Evolutionary conservation across 1,284 basidiomycete species (phyloP).

Genomic region (Salmacisia buchloeana): DNA sequence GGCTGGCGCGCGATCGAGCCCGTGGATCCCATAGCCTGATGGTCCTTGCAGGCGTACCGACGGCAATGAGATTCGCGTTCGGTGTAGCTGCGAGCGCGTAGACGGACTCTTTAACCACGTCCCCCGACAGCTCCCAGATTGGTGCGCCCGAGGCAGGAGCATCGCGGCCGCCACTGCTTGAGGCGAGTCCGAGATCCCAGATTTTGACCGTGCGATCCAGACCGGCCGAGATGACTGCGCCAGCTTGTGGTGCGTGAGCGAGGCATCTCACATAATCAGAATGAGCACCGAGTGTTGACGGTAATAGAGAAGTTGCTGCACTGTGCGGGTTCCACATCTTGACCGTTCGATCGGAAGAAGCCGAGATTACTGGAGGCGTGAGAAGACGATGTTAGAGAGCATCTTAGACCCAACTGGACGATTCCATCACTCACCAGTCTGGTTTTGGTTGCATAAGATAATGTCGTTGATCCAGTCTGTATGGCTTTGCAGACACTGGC

Average conservation of each 20-base stretch:
- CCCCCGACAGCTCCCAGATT: slow-evolving; percentile 30
- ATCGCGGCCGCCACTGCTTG: neutral
- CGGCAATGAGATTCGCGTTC: slow-evolving; percentile 72
- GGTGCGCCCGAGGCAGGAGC: slow-evolving; percentile 22
- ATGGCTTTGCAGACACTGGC: slow-evolving; percentile 44
- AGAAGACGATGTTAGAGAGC: neutral
- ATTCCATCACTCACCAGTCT: slow-evolving; percentile 60
- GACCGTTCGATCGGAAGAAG: slow-evolving; percentile 89
- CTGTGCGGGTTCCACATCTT: slow-evolving; percentile 89
- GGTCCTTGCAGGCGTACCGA: slow-evolving; percentile 83
- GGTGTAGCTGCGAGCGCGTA: slow-evolving; percentile 57
- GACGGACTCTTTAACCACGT: slow-evolving; percentile 27
- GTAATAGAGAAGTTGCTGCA: slow-evolving; percentile 57
- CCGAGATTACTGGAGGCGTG: slow-evolving; percentile 67
- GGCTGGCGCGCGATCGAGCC: slow-evolving; percentile 21
- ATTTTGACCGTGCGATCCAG: slow-evolving; percentile 89
- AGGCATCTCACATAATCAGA: slow-evolving; percentile 82
- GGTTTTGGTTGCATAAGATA: slow-evolving; percentile 82
- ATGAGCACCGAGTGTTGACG: slow-evolving; percentile 74
- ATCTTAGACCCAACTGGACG: neutral
- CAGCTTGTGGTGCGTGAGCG: slow-evolving; percentile 31
- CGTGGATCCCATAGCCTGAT: slow-evolving; percentile 90
- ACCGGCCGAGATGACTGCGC: slow-evolving; percentile 72
- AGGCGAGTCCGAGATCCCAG: slow-evolving; percentile 59
- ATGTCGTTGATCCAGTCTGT: slow-evolving; percentile 97